Evolutionary conservation across 108 stramenopile genomes (phyloP).

Genomic region (Ochromonas danica): DNA sequence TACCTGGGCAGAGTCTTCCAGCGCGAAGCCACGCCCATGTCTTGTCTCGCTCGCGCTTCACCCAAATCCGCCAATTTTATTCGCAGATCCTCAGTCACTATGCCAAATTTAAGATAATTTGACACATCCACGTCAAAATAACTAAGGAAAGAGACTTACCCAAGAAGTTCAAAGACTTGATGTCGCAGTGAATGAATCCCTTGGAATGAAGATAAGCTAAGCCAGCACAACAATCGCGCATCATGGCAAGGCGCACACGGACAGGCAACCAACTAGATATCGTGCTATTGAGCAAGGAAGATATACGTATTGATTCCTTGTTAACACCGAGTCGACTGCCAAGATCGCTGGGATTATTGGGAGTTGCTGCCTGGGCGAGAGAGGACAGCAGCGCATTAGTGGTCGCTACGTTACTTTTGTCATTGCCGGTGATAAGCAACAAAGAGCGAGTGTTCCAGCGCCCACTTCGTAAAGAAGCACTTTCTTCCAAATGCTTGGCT

Average conservation of each 20-base stretch:
- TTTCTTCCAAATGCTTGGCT: too few species aligned
- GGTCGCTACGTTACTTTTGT: too few species aligned
- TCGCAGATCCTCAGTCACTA: conserved; percentile 2
- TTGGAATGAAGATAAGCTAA: conserved; percentile 4
- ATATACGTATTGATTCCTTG: too few species aligned
- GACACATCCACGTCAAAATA: neutral
- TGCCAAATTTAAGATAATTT: neutral
- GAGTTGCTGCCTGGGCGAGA: too few species aligned
- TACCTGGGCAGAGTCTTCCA: neutral
- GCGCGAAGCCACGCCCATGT: neutral
- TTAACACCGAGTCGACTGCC: too few species aligned
- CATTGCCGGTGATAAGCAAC: too few species aligned
- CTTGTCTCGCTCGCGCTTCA: neutral
- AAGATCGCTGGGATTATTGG: too few species aligned
- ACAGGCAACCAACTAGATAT: conserved; percentile 9
- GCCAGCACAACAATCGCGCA: conserved; percentile 20
- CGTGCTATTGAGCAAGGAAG: too few species aligned
- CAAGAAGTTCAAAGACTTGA: conserved; percentile 34
- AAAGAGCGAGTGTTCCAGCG: too few species aligned
- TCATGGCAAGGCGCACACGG: neutral
- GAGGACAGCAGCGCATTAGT: too few species aligned
- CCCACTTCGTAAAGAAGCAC: too few species aligned
- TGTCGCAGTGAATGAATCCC: conserved; percentile 31
- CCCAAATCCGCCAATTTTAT: conserved; percentile 35
- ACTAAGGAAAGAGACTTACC: neutral